These are phyloP conservation scores for Allium sativum DNA, from an alignment of 106 monocot species.

Conservation along the genomic window DNA sequence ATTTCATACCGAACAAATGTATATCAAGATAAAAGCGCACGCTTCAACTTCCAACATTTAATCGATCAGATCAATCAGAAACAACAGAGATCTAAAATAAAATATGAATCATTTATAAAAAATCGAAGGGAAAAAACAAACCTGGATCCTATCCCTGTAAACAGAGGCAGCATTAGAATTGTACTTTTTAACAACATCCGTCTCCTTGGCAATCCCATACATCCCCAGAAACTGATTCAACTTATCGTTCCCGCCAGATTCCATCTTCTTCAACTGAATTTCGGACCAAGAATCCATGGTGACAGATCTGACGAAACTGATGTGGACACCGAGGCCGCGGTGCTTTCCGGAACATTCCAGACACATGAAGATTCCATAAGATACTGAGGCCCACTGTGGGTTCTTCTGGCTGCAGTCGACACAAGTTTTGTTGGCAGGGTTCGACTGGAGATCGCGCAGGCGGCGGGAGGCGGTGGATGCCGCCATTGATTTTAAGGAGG, in stretches of 20 bases:
- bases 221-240: conserved; percentile 61
- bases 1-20: too few relatives aligned
- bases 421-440: conserved; percentile 63
- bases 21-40: too few relatives aligned
- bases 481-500: not conserved
- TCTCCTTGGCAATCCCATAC: conserved; percentile 60
- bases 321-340: conserved; percentile 68
- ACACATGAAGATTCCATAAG: conserved; percentile 76
- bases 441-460: conserved; percentile 61
- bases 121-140: not conserved
- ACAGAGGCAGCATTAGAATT: conserved; percentile 55
- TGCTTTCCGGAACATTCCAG: conserved; percentile 76
- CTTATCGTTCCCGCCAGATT: conserved; percentile 70
- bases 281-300: conserved; percentile 91
- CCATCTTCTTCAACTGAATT: conserved; percentile 89
- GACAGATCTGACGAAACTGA: conserved; percentile 65
- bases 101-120: too few relatives aligned
- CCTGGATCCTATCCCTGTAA: conserved; percentile 69
- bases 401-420: conserved; percentile 71
- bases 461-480: conserved; percentile 56
- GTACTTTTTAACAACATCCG: conserved; percentile 70
- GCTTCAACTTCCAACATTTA: too few relatives aligned
- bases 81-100: too few relatives aligned
- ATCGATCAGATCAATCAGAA: too few relatives aligned
- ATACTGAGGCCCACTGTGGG: conserved; percentile 72